A percentile compares a stretch with the other conserved stretches of the same genome.
phyloP scores from a whole-genome alignment of 2,329 filamentous ascomycete species.

The Didymella keratinophila region DNA sequence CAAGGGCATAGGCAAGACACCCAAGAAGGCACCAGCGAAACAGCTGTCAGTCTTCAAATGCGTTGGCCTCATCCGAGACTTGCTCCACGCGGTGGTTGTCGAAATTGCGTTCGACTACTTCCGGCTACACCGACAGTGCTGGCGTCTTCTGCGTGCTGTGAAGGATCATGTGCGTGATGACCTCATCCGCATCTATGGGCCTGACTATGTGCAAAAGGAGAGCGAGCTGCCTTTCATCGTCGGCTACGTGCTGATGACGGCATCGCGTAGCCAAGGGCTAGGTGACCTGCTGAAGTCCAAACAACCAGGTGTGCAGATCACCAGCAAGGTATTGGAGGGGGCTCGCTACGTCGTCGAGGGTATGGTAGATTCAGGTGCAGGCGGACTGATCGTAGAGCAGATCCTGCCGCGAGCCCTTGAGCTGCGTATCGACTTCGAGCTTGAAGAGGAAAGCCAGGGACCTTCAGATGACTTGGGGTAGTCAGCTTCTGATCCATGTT shows the following conservation, averaged over 20 bases:
- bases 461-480: too few relatives aligned
- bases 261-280: constrained; percentile 21
- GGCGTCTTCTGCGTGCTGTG: constrained; percentile 49
- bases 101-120: constrained; percentile 55
- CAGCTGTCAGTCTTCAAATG: constrained; percentile 17
- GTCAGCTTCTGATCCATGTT: too few relatives aligned
- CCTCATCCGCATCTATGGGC: constrained; percentile 46
- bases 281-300: constrained; percentile 1
- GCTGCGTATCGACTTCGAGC: not conserved
- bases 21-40: constrained; percentile 10
- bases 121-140: constrained; percentile 53
- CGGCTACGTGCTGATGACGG: constrained; percentile 52
- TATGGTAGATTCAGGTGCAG: not conserved
- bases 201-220: constrained; percentile 51
- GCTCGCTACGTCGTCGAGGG: constrained; percentile 1
- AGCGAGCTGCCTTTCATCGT: constrained; percentile 54
- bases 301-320: constrained; percentile 3
- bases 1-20: constrained; percentile 13
- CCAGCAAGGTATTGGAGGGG: constrained; percentile 4
- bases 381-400: constrained; percentile 4
- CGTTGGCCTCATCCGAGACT: constrained; percentile 35
- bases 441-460: not conserved
- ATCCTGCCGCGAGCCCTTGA: not conserved
- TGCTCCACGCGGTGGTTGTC: constrained; percentile 50
- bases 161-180: constrained; percentile 41